Evolutionary conservation across 257 asterid genomes (phyloP), one percentile per base, ranked within the genome.

Genomic region (Solanum piurae): DNA sequence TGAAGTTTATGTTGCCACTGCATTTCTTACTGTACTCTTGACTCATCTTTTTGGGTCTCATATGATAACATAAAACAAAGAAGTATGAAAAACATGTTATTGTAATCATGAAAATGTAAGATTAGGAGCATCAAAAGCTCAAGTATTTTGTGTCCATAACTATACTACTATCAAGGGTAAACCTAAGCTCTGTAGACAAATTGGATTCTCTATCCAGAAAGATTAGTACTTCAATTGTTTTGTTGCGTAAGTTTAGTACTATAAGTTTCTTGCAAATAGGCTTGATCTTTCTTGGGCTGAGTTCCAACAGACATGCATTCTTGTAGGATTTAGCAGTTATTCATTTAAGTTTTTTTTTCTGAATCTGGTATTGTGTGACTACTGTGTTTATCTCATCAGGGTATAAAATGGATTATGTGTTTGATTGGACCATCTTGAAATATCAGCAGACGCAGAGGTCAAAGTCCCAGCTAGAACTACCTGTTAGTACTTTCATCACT

Each of bases 401-500:
- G 12, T 87, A 68, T 87, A 88, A 85, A 80, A 38, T 80, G 88
- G 91, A 87, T 40, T 89, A 76, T 49, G 88, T 87, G 23, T 89
- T 89, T 85, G 91, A 89, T 33, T 89, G 91, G 91, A 87, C 91
- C 40, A 87, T 89, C 64, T 83, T 89, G 86, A 89, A 89, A 83
- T 87, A 89, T 36, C 91, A 89, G 83, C 91, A 89, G 38, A 76
- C 90, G 5, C 90, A 89, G 69, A 87, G 86, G 87, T 27, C 60
- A 14, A 85, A 46, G 68, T 42, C 87, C 8, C 87, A 42, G 42
- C 87, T 85, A 64, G 80, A 85, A 66, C 79, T 72, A 85, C 87
- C 82, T 8, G 87, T 85, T 40, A 85, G 82, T 68, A 68, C 82
- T 44, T 85, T 68, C 82, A 68, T 62, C 12, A 66, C 87, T 66